phyloP scores from a whole-genome alignment of 495 filamentous ascomycete genomes.

The Aspergillus haitiensis region DNA sequence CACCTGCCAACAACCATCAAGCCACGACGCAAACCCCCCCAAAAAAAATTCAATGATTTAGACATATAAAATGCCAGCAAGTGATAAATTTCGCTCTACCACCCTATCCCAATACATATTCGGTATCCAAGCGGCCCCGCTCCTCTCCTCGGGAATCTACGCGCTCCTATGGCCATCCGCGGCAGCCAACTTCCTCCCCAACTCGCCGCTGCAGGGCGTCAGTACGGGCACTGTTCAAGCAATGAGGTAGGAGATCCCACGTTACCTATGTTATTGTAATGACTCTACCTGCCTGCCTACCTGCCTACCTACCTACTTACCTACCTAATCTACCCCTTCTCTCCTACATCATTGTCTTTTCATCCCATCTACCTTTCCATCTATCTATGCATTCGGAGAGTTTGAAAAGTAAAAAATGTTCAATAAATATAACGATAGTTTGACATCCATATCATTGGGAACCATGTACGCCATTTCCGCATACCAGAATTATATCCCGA shows the following conservation, averaged over 20 bases:
- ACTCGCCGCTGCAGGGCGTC: constrained; percentile 22
- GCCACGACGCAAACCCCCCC: too few relatives aligned
- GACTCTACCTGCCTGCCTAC: too few relatives aligned
- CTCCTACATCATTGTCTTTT: too few relatives aligned
- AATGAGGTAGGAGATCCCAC: constrained; percentile 21
- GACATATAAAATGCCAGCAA: too few relatives aligned
- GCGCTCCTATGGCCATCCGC: constrained; percentile 21
- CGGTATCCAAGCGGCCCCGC: constrained; percentile 26
- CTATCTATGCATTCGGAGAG: not conserved
- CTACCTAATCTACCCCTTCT: too few relatives aligned
- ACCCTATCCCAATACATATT: constrained; percentile 26
- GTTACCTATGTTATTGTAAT: not conserved
- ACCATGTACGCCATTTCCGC: constrained; percentile 26
- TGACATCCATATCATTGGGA: constrained; percentile 27
- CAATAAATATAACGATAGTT: constrained; percentile 17
- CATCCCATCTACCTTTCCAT: too few relatives aligned
- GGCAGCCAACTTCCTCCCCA: constrained; percentile 11
- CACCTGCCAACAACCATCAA: too few relatives aligned
- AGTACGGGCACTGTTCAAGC: constrained; percentile 27
- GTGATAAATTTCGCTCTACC: too few relatives aligned
- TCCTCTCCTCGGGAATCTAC: constrained; percentile 26
- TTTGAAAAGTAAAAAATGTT: not conserved
- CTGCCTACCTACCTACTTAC: too few relatives aligned
- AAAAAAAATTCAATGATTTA: too few relatives aligned
- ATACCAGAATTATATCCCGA: constrained; percentile 30